These are phyloP conservation scores for Trichothecium roseum DNA, from an alignment of 2,329 filamentous ascomycete genomes.

Conservation along the genomic window DNA sequence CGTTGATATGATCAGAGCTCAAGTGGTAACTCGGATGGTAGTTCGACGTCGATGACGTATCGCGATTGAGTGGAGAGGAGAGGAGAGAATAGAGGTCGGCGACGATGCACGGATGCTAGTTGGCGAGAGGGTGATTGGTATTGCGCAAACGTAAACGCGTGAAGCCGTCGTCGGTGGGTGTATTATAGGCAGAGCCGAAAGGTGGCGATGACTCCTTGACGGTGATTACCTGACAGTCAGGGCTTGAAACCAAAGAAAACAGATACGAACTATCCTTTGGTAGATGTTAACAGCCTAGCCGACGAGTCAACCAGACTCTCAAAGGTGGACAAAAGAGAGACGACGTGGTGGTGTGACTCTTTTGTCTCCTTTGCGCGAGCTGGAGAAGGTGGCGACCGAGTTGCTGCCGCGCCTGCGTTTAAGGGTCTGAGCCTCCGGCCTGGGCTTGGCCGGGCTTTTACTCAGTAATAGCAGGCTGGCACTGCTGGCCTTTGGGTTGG, in stretches of 20 bases:
- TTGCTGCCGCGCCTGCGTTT: conserved; percentile 14
- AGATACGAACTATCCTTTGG: neutral
- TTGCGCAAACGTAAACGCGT: neutral
- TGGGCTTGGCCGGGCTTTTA: too few relatives aligned
- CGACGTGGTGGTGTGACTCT: conserved; percentile 22
- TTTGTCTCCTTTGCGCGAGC: conserved; percentile 10
- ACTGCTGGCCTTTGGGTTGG: too few relatives aligned
- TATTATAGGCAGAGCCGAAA: neutral
- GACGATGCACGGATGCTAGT: neutral
- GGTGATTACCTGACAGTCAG: conserved; percentile 2
- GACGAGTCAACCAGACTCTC: neutral
- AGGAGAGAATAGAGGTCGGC: neutral
- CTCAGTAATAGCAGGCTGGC: too few relatives aligned
- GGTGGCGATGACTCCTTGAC: conserved; percentile 2
- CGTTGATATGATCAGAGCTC: neutral
- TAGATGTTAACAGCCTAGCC: conserved; percentile 3
- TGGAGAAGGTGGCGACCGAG: conserved; percentile 23
- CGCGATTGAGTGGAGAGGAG: neutral
- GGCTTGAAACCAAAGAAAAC: conserved; percentile 3
- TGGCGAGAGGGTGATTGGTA: neutral
- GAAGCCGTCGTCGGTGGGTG: conserved; percentile 1
- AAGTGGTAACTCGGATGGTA: conserved; percentile 1
- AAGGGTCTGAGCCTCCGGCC: neutral
- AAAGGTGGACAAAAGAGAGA: too few relatives aligned
- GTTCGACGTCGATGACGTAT: neutral